Evolutionary conservation across 2,329 filamentous ascomycete species (phyloP).

Genomic region (Penicillium sp.): DNA sequence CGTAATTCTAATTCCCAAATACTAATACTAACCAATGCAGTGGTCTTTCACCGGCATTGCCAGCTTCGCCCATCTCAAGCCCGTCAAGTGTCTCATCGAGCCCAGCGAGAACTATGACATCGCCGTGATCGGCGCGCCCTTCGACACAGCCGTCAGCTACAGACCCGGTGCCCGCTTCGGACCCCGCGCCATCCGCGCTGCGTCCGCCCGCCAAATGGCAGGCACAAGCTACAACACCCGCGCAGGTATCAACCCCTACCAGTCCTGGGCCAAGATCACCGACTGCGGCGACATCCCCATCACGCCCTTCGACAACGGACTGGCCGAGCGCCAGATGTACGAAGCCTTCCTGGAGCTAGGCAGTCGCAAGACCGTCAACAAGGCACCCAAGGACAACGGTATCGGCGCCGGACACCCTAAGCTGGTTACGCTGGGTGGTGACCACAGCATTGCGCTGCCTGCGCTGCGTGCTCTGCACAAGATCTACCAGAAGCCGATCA

Average conservation of each 20-base stretch:
- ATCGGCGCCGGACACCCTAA: conserved; percentile 43
- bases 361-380: conserved; percentile 39
- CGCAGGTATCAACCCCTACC: conserved; percentile 77
- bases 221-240: conserved; percentile 79
- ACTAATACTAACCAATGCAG: conserved; percentile 28
- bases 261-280: conserved; percentile 68
- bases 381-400: conserved; percentile 24
- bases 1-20: too few relatives aligned
- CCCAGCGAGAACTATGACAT: conserved; percentile 63
- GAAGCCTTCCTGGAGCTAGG: conserved; percentile 69
- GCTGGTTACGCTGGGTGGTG: conserved; percentile 66
- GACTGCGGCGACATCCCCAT: conserved; percentile 91
- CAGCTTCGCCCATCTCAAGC: conserved; percentile 65
- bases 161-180: conserved; percentile 73
- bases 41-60: conserved; percentile 69
- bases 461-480: conserved; percentile 62
- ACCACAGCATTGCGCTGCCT: conserved; percentile 66
- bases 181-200: conserved; percentile 78
- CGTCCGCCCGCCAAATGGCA: conserved; percentile 72
- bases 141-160: conserved; percentile 68
- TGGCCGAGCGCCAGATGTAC: conserved; percentile 79
- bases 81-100: conserved; percentile 64
- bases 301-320: conserved; percentile 76
- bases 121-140: conserved; percentile 66
- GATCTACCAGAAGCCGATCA: conserved; percentile 58